Percentiles rank a stretch among this genome's conserved stretches.
phyloP scores from a whole-genome alignment of 441 rosid genomes.

The Macaranga tanarius region DNA sequence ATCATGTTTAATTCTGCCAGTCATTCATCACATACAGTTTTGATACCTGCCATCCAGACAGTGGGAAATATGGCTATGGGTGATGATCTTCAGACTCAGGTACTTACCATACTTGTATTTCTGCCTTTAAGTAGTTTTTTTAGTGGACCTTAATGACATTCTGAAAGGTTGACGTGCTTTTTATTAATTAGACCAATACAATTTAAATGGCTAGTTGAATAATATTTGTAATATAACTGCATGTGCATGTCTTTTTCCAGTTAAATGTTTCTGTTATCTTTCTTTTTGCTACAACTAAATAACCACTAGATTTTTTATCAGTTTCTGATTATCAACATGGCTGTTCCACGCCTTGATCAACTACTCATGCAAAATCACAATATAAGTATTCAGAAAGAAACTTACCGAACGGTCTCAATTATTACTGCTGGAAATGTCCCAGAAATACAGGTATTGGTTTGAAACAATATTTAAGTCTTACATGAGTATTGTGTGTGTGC shows the following conservation, averaged over 20 bases:
- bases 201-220: background rate
- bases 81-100: conserved; percentile 80
- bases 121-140: no score
- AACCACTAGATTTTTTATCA: conserved; percentile 1
- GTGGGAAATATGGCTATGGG: conserved; percentile 81
- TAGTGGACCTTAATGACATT: background rate
- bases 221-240: background rate
- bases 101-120: conserved; percentile 34
- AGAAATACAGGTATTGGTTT: conserved; percentile 58
- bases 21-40: conserved; percentile 70
- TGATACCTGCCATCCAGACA: conserved; percentile 76
- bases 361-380: conserved; percentile 56
- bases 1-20: conserved; percentile 33
- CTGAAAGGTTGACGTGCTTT: background rate
- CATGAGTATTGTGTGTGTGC: no score
- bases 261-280: background rate
- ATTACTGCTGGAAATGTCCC: conserved; percentile 77
- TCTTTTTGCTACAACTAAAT: background rate
- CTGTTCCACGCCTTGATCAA: conserved; percentile 57
- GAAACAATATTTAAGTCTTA: no score
- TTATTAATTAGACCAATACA: background rate
- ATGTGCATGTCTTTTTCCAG: background rate
- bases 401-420: conserved; percentile 81
- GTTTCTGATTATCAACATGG: conserved; percentile 52
- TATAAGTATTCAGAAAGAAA: conserved; percentile 80